Evolutionary conservation across 768 basidiomycete genomes (phyloP).

Genomic region (Psilocybe sp.): DNA sequence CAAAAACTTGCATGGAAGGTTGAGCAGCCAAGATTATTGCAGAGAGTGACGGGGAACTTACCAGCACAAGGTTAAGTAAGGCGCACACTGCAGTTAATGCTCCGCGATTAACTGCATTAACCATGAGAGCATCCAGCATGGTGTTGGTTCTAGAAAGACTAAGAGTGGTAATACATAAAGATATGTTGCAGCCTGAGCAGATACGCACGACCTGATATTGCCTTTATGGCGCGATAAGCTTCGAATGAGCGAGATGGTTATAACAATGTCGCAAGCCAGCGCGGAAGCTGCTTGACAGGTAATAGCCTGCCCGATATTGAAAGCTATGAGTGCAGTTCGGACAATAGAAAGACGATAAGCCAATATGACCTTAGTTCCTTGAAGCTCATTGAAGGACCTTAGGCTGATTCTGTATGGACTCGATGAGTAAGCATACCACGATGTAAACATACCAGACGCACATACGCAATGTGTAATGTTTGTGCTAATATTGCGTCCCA

Average conservation of each 20-base stretch:
- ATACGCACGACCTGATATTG: conserved; percentile 8
- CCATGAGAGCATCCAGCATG: conserved; percentile 16
- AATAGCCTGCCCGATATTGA: too few species aligned
- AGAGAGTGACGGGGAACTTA: not conserved
- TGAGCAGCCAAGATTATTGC: not conserved
- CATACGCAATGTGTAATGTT: too few species aligned
- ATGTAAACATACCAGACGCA: too few species aligned
- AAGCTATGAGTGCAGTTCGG: too few species aligned
- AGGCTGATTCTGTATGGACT: too few species aligned
- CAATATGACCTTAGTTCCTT: too few species aligned
- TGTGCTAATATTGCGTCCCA: too few species aligned
- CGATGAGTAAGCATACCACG: too few species aligned
- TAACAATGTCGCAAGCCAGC: conserved; percentile 15
- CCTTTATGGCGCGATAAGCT: conserved; percentile 10
- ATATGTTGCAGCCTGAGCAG: too few species aligned
- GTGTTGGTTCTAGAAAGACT: conserved; percentile 14
- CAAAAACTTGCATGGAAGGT: conserved; percentile 13
- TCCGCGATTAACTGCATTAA: conserved; percentile 20
- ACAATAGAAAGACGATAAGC: too few species aligned
- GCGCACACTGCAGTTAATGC: conserved; percentile 16
- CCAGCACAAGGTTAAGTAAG: conserved; percentile 16
- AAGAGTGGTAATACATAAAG: not conserved
- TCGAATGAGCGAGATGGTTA: conserved; percentile 10
- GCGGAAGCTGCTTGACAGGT: conserved; percentile 11
- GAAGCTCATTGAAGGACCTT: too few species aligned